Conservation (phyloP, 192 early-diverging fungal species). For the Mortierella alpina region DNA sequence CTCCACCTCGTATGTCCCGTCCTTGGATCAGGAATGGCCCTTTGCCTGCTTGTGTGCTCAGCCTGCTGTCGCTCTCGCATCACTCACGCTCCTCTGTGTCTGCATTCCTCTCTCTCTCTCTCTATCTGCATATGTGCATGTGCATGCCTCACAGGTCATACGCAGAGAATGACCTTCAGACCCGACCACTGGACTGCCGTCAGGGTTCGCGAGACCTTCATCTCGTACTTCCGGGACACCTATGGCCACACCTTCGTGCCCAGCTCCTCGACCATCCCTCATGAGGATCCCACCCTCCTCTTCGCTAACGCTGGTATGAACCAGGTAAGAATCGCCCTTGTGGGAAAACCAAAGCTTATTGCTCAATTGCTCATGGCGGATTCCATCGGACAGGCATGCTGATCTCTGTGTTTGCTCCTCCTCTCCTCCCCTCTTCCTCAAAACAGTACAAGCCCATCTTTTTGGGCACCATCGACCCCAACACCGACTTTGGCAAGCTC, state of each 20-base stretch:
- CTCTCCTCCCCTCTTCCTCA: not conserved
- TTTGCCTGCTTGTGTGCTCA: no score
- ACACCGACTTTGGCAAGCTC: slow-evolving; percentile 90
- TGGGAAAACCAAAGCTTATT: not conserved
- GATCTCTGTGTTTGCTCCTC: not conserved
- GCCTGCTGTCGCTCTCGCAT: no score
- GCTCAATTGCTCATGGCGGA: no score
- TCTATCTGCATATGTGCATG: no score
- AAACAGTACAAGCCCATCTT: slow-evolving; percentile 95
- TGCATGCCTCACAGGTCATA: slow-evolving; percentile 1
- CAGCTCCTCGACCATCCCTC: slow-evolving; percentile 94
- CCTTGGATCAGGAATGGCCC: no score
- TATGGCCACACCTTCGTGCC: slow-evolving; percentile 80
- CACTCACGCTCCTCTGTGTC: not conserved
- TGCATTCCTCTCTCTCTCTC: not conserved
- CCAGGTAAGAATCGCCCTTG: slow-evolving; percentile 67
- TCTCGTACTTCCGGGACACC: slow-evolving; percentile 84
- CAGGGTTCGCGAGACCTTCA: slow-evolving; percentile 88
- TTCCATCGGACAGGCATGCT: no score
- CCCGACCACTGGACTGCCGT: slow-evolving; percentile 76
- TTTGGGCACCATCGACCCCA: slow-evolving; percentile 94
- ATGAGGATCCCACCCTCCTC: slow-evolving; percentile 95
- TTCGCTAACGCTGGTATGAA: slow-evolving; percentile 99
- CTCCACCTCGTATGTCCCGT: no score
- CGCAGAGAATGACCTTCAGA: slow-evolving; percentile 28